These are phyloP conservation scores for California macrophylla DNA, from an alignment of 441 rosid genomes.

Conservation along the genomic window DNA sequence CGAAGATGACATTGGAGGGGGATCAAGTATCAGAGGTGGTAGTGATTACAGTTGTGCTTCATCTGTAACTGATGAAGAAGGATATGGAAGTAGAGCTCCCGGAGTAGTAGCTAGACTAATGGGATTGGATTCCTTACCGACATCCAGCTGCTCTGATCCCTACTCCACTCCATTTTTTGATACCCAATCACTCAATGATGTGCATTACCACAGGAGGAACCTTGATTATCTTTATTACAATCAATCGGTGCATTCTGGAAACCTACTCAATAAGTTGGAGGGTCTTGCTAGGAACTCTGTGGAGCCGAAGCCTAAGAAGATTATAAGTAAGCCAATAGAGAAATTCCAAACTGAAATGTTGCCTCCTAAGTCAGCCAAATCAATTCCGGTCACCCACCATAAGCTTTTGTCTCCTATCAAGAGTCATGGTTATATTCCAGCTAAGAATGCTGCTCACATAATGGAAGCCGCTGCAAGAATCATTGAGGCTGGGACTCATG, in stretches of 20 bases:
- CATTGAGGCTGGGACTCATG: constrained; percentile 50
- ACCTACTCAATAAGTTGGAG: constrained; percentile 39
- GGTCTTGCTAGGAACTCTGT: constrained; percentile 26
- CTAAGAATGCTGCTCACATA: constrained; percentile 74
- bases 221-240: constrained; percentile 38
- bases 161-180: constrained; percentile 51
- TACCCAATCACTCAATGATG: constrained; percentile 45
- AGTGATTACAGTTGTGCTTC: constrained; percentile 83
- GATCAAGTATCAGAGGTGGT: constrained; percentile 42
- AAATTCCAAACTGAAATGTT: constrained; percentile 81
- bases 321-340: constrained; percentile 56
- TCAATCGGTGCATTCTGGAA: constrained; percentile 43
- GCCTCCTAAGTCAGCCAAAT: constrained; percentile 90
- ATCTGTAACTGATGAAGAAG: constrained; percentile 80
- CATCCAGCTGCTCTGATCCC: constrained; percentile 40
- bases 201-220: constrained; percentile 37
- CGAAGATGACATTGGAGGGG: constrained; percentile 50
- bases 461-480: constrained; percentile 97
- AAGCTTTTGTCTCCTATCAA: constrained; percentile 92
- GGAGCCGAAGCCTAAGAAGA: constrained; percentile 40
- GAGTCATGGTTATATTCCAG: constrained; percentile 70
- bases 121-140: constrained; percentile 83
- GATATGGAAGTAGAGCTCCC: constrained; percentile 66
- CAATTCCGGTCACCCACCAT: constrained; percentile 80
- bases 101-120: constrained; percentile 92